A percentile compares a stretch with the other conserved stretches of the same genome.
These are phyloP conservation scores for Solanum pinnatisectum DNA, from an alignment of 257 asterid genomes.

Conservation along the genomic window DNA sequence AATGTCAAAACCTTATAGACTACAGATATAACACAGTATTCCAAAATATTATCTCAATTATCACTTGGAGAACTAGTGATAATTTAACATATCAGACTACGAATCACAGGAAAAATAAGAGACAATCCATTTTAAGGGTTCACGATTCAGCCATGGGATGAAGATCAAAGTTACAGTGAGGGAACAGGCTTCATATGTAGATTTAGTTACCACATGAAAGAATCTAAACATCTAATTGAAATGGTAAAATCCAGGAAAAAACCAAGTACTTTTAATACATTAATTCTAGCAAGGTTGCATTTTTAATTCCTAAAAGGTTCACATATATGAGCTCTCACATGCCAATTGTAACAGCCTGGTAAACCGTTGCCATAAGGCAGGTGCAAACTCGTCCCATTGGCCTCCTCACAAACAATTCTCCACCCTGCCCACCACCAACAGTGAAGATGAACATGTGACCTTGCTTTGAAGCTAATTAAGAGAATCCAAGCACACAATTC, in stretches of 20 bases:
- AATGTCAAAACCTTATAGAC: background rate
- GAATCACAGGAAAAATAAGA: background rate
- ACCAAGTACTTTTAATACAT: background rate
- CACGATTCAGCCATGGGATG: conserved; percentile 46
- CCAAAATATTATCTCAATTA: background rate
- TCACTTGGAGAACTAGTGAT: background rate
- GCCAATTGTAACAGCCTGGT: background rate
- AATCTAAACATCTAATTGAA: background rate
- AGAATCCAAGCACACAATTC: background rate
- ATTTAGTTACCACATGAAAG: background rate
- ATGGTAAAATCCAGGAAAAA: background rate
- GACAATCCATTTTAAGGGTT: conserved; percentile 32
- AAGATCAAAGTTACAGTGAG: background rate
- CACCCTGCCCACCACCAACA: background rate
- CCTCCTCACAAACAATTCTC: background rate
- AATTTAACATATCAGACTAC: background rate
- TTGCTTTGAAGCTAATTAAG: background rate
- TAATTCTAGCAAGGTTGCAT: background rate
- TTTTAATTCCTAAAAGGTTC: background rate
- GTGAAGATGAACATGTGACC: background rate
- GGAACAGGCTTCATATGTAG: background rate
- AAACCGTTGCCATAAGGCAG: background rate
- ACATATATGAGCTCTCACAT: background rate
- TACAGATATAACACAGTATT: background rate
- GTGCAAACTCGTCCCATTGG: background rate